A percentile compares a stretch with the other conserved stretches of the same genome.
Conservation (phyloP, 768 basidiomycete species). For the Crassisporium funariophilum region DNA sequence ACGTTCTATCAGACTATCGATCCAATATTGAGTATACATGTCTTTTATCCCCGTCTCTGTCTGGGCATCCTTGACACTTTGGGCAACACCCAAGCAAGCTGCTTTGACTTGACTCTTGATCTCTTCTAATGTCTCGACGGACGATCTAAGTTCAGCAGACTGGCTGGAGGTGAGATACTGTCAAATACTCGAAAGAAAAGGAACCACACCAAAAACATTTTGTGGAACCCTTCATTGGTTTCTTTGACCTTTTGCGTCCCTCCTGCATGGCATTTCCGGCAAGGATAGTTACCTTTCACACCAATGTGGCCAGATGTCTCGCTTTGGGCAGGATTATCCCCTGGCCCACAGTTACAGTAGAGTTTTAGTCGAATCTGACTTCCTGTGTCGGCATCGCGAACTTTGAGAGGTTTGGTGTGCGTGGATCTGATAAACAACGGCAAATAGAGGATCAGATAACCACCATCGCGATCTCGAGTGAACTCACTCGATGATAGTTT, state of each 20-base stretch:
- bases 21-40: constrained; percentile 31
- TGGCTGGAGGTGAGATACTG: neutral
- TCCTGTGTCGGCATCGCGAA: neutral
- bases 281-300: constrained; percentile 33
- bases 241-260: constrained; percentile 27
- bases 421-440: constrained; percentile 4
- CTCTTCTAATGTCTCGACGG: neutral
- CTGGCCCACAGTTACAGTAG: constrained; percentile 17
- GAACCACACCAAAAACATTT: constrained; percentile 18
- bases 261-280: constrained; percentile 34
- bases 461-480: neutral
- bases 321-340: constrained; percentile 37
- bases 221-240: constrained; percentile 30
- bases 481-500: constrained; percentile 20
- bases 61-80: constrained; percentile 17
- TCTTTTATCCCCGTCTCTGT: constrained; percentile 36
- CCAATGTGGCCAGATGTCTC: constrained; percentile 38
- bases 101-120: constrained; percentile 9
- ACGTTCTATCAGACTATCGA: constrained; percentile 26
- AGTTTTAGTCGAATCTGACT: neutral
- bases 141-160: constrained; percentile 3
- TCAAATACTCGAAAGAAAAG: neutral
- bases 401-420: constrained; percentile 5
- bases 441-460: neutral
- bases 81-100: constrained; percentile 10